Percentiles rank a stretch among this genome's conserved stretches.
Conservation (phyloP, 192 early-diverging fungal species). For the Backusella australiensis region DNA sequence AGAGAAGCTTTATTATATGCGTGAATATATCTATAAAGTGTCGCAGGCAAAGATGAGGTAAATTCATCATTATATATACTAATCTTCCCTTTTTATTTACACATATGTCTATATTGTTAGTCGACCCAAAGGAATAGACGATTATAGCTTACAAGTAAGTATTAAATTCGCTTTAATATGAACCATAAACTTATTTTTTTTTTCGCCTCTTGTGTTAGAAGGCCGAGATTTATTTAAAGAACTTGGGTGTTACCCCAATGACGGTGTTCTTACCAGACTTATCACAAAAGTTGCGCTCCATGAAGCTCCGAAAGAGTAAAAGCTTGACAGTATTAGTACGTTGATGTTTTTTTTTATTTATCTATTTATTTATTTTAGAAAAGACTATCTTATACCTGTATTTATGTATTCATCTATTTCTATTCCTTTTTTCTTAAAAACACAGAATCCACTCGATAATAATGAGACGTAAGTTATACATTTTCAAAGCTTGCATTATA, state of each 20-base stretch:
- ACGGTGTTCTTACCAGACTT: slow-evolving; percentile 62
- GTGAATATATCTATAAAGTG: slow-evolving; percentile 77
- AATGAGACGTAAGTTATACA: background rate
- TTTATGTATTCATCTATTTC: background rate
- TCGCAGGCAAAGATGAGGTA: slow-evolving; percentile 51
- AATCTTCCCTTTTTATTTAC: background rate
- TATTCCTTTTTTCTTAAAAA: background rate
- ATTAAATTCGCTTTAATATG: background rate
- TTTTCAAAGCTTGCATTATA: background rate
- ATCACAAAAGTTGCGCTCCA: slow-evolving; percentile 14
- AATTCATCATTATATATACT: background rate
- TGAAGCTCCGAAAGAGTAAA: slow-evolving; percentile 3
- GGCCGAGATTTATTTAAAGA: slow-evolving; percentile 47
- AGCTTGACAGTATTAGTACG: background rate
- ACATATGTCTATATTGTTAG: background rate
- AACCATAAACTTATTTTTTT: background rate
- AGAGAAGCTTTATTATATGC: slow-evolving; percentile 67
- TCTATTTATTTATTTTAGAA: no score
- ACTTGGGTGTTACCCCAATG: slow-evolving; percentile 63
- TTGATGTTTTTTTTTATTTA: background rate
- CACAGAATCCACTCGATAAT: background rate
- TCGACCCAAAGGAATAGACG: slow-evolving; percentile 30
- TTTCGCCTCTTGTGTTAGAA: slow-evolving; percentile 23
- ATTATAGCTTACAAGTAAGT: slow-evolving; percentile 21
- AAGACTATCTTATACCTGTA: background rate